phyloP scores from a whole-genome alignment of 1,284 basidiomycete species.

The Tilletia horrida region DNA sequence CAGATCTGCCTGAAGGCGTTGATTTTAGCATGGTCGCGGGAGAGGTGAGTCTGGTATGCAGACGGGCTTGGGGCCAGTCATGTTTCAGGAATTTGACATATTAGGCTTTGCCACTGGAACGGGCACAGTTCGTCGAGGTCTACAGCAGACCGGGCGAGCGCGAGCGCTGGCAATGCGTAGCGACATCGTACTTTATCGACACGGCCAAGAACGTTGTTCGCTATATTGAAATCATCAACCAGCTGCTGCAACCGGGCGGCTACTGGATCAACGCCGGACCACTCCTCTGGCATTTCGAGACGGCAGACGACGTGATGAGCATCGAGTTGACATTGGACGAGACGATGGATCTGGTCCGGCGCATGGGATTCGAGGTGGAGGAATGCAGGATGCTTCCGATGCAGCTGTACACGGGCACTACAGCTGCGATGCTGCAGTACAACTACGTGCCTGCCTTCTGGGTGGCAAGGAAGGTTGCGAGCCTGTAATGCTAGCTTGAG shows the following conservation, averaged over 20 bases:
- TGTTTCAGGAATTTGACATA: no score
- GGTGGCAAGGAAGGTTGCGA: conserved; percentile 49
- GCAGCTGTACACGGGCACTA: conserved; percentile 77
- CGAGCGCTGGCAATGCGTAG: conserved; percentile 78
- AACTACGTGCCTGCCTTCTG: conserved; percentile 66
- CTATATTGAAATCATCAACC: conserved; percentile 52
- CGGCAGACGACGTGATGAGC: conserved; percentile 64
- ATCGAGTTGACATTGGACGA: conserved; percentile 87
- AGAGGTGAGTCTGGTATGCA: conserved; percentile 30
- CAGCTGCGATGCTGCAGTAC: conserved; percentile 79
- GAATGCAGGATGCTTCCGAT: conserved; percentile 75
- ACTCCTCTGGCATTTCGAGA: conserved; percentile 74
- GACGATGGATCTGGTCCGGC: conserved; percentile 70
- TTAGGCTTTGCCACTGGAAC: no score
- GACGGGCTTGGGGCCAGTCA: no score
- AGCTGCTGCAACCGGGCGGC: conserved; percentile 45
- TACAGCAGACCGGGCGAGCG: conserved; percentile 61
- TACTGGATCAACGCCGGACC: conserved; percentile 64
- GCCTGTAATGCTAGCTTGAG: neutral
- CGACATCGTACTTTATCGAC: conserved; percentile 98
- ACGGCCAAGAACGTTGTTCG: conserved; percentile 61
- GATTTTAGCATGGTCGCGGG: conserved; percentile 55
- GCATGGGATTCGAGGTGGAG: conserved; percentile 80
- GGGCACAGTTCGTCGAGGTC: conserved; percentile 37
- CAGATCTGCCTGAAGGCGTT: conserved; percentile 33